A percentile compares a stretch with the other conserved stretches of the same genome.
Evolutionary conservation across 805 yeast species (phyloP).

Genomic region (Saccharomycopsis malanga): DNA sequence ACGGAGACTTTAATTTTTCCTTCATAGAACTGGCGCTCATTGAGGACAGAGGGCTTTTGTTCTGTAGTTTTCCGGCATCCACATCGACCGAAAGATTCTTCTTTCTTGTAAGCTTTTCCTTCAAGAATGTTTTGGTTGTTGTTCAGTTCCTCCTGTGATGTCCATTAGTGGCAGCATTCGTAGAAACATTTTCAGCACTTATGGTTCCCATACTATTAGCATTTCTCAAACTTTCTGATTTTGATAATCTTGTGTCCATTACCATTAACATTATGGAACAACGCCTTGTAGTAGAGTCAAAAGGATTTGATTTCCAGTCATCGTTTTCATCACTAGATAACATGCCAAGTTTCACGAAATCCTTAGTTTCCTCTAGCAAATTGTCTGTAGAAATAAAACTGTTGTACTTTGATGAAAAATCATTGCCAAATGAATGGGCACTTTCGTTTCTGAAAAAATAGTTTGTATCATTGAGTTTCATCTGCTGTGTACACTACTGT

Average conservation of each 20-base stretch:
- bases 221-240: neutral
- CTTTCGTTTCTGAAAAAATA: too few species aligned
- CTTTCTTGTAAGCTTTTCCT: conserved; percentile 10
- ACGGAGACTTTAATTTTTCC: conserved; percentile 1
- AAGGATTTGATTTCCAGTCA: conserved; percentile 12
- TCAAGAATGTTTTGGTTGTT: conserved; percentile 4
- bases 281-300: conserved; percentile 27
- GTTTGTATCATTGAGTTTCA: too few species aligned
- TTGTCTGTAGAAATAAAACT: conserved; percentile 10
- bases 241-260: conserved; percentile 11
- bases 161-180: neutral
- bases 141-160: neutral
- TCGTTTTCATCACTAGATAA: conserved; percentile 10
- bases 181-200: neutral
- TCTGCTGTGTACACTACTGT: neutral
- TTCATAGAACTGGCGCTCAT: neutral
- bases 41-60: neutral
- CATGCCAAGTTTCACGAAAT: conserved; percentile 3
- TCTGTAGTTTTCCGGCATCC: neutral
- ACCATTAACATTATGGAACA: too few species aligned
- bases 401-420: conserved; percentile 6
- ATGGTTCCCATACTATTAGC: neutral
- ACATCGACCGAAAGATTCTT: neutral
- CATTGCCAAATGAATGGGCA: too few species aligned
- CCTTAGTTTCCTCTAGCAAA: neutral